Evolutionary conservation across 2,329 filamentous ascomycete species (phyloP).

Genomic region (Colletotrichum lentis): DNA sequence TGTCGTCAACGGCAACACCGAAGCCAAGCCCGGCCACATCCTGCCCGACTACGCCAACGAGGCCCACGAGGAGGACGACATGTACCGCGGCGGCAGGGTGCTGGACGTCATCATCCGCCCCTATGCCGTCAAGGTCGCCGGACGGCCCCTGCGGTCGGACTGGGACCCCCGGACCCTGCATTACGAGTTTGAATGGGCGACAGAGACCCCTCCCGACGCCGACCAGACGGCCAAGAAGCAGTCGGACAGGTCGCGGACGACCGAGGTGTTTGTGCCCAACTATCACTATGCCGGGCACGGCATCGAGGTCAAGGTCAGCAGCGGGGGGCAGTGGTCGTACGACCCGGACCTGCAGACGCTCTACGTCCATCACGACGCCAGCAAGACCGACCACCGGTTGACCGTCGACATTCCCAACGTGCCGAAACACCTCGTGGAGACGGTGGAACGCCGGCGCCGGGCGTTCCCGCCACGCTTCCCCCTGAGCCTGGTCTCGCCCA

Average conservation of each 20-base stretch:
- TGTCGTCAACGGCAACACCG: conserved; percentile 48
- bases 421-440: conserved; percentile 40
- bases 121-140: conserved; percentile 53
- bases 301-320: conserved; percentile 42
- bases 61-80: conserved; percentile 46
- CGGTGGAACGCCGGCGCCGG: conserved; percentile 28
- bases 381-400: conserved; percentile 38
- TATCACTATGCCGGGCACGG: conserved; percentile 50
- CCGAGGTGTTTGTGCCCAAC: conserved; percentile 51
- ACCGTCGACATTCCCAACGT: conserved; percentile 42
- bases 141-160: conserved; percentile 46
- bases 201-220: conserved; percentile 9
- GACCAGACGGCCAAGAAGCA: background rate
- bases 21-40: conserved; percentile 40
- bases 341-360: conserved; percentile 45
- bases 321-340: conserved; percentile 46
- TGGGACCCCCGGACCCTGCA: conserved; percentile 48
- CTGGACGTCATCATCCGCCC: conserved; percentile 53
- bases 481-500: conserved; percentile 18
- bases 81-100: conserved; percentile 50
- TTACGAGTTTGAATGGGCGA: conserved; percentile 49
- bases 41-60: conserved; percentile 48
- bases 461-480: conserved; percentile 31
- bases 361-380: conserved; percentile 40
- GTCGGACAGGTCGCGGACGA: conserved; percentile 43